phyloP scores from a whole-genome alignment of 352 stramenopile genomes.

The Pythium chondricola region DNA sequence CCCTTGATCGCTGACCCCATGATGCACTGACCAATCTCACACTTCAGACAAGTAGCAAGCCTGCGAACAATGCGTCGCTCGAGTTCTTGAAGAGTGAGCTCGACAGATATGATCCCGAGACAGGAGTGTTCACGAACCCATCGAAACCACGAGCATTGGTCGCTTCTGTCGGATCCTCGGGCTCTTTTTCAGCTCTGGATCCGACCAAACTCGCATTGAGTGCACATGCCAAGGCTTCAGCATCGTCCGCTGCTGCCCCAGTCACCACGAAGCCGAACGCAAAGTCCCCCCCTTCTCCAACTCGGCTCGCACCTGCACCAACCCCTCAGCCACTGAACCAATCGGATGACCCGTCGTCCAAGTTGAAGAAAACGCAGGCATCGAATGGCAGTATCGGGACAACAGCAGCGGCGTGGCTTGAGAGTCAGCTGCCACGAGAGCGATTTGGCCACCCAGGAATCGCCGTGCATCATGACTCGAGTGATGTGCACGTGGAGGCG shows the following conservation, averaged over 20 bases:
- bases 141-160: conserved; percentile 8
- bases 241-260: not conserved
- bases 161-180: conserved; percentile 12
- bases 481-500: not conserved
- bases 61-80: conserved; percentile 29
- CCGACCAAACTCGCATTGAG: conserved; percentile 9
- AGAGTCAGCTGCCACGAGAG: conserved; percentile 35
- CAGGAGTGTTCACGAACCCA: conserved; percentile 12
- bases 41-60: not conserved
- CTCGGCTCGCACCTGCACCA: not conserved
- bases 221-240: conserved; percentile 3
- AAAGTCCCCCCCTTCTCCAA: conserved; percentile 17
- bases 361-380: conserved; percentile 15
- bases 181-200: conserved; percentile 4
- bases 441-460: conserved; percentile 39
- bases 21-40: not conserved
- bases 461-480: not conserved
- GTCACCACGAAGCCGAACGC: conserved; percentile 1
- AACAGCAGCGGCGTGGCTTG: conserved; percentile 39
- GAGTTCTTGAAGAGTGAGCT: conserved; percentile 54
- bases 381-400: conserved; percentile 5
- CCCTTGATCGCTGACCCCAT: not conserved
- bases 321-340: not conserved
- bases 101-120: conserved; percentile 51
- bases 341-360: not conserved